phyloP scores from a whole-genome alignment of 1,139 yeast species.

The Candida labiduridarum region DNA sequence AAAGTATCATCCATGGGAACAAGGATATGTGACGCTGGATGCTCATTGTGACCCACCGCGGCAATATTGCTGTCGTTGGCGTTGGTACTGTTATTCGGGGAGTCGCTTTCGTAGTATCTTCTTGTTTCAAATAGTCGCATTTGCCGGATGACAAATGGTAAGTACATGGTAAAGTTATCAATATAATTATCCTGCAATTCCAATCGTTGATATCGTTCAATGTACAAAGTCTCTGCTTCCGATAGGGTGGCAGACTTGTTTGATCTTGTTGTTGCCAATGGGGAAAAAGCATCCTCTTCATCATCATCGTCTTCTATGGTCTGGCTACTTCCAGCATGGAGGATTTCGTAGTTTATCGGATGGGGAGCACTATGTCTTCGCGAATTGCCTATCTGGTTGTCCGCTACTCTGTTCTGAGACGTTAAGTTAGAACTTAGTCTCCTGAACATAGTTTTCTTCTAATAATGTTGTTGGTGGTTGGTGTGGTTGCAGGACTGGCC shows the following conservation, averaged over 20 bases:
- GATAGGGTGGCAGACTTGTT: conserved; percentile 20
- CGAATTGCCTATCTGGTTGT: neutral
- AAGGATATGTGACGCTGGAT: neutral
- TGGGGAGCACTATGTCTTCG: conserved; percentile 12
- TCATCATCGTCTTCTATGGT: neutral
- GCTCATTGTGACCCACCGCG: conserved; percentile 3
- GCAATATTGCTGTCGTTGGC: neutral
- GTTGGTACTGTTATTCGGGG: neutral
- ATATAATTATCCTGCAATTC: conserved; percentile 39
- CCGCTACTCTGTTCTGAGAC: neutral
- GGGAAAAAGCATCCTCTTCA: conserved; percentile 4
- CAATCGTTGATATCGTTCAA: conserved; percentile 23
- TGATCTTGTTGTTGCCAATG: conserved; percentile 7
- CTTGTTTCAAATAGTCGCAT: conserved; percentile 21
- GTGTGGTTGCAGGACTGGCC: neutral
- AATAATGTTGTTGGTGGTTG: neutral
- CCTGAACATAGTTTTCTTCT: conserved; percentile 8
- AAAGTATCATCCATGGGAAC: conserved; percentile 15
- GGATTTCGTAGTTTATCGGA: conserved; percentile 6
- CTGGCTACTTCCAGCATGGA: conserved; percentile 6
- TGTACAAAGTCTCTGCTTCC: conserved; percentile 27
- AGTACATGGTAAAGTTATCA: conserved; percentile 41
- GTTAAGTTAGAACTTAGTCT: conserved; percentile 10
- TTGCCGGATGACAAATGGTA: conserved; percentile 39
- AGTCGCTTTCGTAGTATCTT: neutral